Conservation (phyloP, 192 early-diverging fungal species). For the Blastocladiella britannica region DNA sequence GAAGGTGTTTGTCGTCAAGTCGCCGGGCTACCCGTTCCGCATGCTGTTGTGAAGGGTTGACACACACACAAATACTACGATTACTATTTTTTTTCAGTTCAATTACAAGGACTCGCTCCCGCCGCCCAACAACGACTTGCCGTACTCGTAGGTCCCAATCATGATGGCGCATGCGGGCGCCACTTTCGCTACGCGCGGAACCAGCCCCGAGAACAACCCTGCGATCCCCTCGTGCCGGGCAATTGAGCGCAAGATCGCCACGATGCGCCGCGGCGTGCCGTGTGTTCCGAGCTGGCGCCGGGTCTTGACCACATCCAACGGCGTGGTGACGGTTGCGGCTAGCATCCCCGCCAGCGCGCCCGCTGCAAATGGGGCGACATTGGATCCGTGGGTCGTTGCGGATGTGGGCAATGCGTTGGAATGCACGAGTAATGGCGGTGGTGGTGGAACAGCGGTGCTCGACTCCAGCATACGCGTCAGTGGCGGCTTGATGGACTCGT, state of each 20-base stretch:
- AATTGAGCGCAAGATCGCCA: constrained; percentile 6
- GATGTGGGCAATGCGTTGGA: constrained; percentile 8
- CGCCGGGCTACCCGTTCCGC: neutral
- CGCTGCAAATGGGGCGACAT: constrained; percentile 49
- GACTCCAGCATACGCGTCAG: constrained; percentile 13
- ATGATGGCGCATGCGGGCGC: constrained; percentile 88
- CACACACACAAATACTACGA: no score
- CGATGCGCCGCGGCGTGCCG: neutral
- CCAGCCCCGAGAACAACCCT: constrained; percentile 26
- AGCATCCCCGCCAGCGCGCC: constrained; percentile 75
- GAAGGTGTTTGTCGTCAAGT: neutral
- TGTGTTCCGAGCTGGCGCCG: constrained; percentile 44
- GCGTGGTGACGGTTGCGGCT: constrained; percentile 71
- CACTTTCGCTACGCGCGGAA: constrained; percentile 65
- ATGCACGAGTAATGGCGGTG: neutral
- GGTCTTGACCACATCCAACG: constrained; percentile 94
- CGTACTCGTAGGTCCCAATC: constrained; percentile 88
- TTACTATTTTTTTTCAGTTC: no score
- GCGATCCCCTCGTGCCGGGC: constrained; percentile 9
- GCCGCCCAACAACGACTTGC: no score
- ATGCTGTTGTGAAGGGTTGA: no score
- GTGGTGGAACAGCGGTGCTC: neutral
- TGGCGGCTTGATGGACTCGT: constrained; percentile 52
- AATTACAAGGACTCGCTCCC: no score
- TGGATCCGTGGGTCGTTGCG: constrained; percentile 12